Percentiles rank a stretch among this genome's conserved stretches.
Conservation (phyloP, 2,329 filamentous ascomycete genomes). For the Harringtonia aguacate region DNA sequence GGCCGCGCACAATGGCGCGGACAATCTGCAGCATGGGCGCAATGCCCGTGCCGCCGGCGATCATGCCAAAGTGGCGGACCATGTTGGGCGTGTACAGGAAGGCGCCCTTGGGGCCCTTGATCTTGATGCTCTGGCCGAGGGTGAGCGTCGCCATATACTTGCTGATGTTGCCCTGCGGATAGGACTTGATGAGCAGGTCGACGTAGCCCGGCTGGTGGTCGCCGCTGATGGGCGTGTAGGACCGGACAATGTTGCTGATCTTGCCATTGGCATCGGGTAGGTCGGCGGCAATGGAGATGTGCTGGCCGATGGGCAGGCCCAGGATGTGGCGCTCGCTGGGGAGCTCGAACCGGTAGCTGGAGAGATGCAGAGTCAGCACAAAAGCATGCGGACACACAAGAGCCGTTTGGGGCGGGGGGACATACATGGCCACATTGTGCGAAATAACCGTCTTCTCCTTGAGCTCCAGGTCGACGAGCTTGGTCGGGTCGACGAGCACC, state of each 20-base stretch:
- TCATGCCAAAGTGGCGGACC: constrained; percentile 94
- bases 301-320: constrained; percentile 94
- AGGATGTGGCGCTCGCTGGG: constrained; percentile 70
- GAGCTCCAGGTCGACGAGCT: constrained; percentile 87
- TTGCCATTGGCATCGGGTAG: constrained; percentile 57
- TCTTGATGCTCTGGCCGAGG: constrained; percentile 79
- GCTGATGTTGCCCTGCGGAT: constrained; percentile 95
- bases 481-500: constrained; percentile 67
- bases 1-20: constrained; percentile 76
- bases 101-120: constrained; percentile 90
- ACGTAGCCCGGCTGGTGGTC: constrained; percentile 86
- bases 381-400: not conserved
- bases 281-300: constrained; percentile 87
- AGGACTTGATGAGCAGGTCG: constrained; percentile 95
- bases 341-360: constrained; percentile 83
- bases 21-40: constrained; percentile 97
- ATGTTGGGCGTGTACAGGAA: constrained; percentile 98
- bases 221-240: constrained; percentile 85
- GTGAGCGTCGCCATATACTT: constrained; percentile 77
- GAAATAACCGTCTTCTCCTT: constrained; percentile 92
- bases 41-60: constrained; percentile 93
- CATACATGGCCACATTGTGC: constrained; percentile 94
- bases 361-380: constrained; percentile 3
- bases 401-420: constrained; percentile 7
- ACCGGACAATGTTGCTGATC: constrained; percentile 76